Evolutionary conservation across 805 yeast species (phyloP), one percentile per base, ranked within the genome.

Genomic region (Candida boleticola): DNA sequence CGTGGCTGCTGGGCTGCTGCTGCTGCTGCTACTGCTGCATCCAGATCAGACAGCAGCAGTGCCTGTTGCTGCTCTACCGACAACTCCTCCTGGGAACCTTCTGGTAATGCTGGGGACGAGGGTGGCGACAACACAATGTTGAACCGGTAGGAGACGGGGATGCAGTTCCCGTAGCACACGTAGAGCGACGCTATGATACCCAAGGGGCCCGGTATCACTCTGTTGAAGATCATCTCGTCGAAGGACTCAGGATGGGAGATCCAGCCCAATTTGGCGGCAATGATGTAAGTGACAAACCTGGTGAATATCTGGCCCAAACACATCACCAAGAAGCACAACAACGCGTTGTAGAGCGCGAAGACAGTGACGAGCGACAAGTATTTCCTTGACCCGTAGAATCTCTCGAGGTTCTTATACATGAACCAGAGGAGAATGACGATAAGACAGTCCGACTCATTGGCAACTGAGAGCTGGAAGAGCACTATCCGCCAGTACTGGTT

Each of bases 401-500:
- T 56, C 58, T 82, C 89, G 39, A 82, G 47, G 31, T 69, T 73
- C 54, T 82, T 78, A 51, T 73, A 72, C 38, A 75, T 74, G 43
- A 77, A 68, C 69, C 78, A 55, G 30, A 82, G 52, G 11, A 76
- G 56, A 9, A 73, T 53, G 2, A 71, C 53, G 2, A 79, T 48
- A 17, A 77, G 43, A 44, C 73, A 77, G 57, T 82, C 85, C 4
- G 83, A 73, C 54, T 80, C 85, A 53, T 78, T 80, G 34, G 77
- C 66, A 39, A 77, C 76, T n/a, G 76, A 64, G 10, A 76, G 21
- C 53, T 80, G 87, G 49, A 68, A 73, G 5, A 72, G 54, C 5
- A 70, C 35, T 6, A 77, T 54, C 40, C 87, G 61, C 77, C 83
- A 82, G 53, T 71, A 81, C 48, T 82, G 89, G 10, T 56, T 40